These are phyloP conservation scores for Mycena haematopus DNA, from an alignment of 768 basidiomycete genomes.

Conservation along the genomic window DNA sequence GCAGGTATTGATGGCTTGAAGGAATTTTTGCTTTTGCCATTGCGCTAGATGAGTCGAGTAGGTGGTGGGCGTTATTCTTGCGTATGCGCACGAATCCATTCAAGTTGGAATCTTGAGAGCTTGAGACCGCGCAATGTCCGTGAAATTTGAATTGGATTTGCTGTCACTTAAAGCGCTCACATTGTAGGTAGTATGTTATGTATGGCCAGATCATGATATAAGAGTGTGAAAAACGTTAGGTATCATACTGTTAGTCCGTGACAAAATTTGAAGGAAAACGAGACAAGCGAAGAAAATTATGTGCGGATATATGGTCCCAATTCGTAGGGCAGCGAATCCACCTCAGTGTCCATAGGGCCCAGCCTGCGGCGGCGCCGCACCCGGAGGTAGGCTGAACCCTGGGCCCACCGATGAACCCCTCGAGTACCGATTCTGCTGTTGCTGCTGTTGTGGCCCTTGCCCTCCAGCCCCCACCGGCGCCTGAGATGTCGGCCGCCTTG, in stretches of 20 bases:
- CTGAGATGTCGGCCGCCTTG: constrained; percentile 67
- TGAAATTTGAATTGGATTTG: no score
- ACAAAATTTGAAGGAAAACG: no score
- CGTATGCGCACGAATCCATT: no score
- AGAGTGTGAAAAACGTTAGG: neutral
- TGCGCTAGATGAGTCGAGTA: no score
- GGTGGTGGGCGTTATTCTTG: no score
- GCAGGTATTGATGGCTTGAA: no score
- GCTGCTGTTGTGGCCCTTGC: constrained; percentile 16
- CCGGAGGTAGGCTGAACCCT: constrained; percentile 65
- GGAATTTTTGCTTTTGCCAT: no score
- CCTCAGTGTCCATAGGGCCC: constrained; percentile 2
- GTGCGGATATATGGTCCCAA: neutral
- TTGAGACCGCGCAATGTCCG: no score
- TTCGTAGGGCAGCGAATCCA: neutral
- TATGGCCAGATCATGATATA: neutral
- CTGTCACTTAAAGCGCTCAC: no score
- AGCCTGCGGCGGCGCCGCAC: constrained; percentile 71
- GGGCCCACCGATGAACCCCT: constrained; percentile 50
- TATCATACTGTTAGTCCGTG: neutral
- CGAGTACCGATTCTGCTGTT: constrained; percentile 70
- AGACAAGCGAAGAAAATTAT: neutral
- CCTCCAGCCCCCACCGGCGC: constrained; percentile 38
- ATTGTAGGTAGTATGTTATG: neutral
- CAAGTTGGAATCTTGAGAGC: no score